Evolutionary conservation across 495 filamentous ascomycete species (phyloP).

Genomic region (Trichocladium antarcticum): DNA sequence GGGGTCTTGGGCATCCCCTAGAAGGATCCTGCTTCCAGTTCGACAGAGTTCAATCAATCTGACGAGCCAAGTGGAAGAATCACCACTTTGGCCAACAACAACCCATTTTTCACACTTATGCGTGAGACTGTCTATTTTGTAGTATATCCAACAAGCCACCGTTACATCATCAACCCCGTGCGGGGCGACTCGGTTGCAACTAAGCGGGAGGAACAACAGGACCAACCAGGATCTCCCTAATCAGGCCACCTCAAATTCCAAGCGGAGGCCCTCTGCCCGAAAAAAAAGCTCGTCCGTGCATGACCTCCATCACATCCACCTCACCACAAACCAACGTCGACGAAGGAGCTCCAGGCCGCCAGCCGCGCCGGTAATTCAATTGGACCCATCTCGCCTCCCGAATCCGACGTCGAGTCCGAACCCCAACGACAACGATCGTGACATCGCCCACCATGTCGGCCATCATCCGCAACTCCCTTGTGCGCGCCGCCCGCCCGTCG

Average conservation of each 20-base stretch:
- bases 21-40: too few species aligned
- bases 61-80: too few species aligned
- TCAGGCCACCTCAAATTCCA: slow-evolving; percentile 25
- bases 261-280: slow-evolving; percentile 21
- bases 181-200: slow-evolving; percentile 8
- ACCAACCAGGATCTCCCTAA: slow-evolving; percentile 10
- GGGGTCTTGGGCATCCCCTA: too few species aligned
- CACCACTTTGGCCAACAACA: too few species aligned
- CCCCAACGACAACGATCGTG: slow-evolving; percentile 9
- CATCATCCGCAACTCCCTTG: slow-evolving; percentile 32
- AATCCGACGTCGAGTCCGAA: slow-evolving; percentile 12
- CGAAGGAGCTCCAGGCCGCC: slow-evolving; percentile 21
- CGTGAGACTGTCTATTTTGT: too few species aligned
- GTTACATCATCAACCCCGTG: slow-evolving; percentile 3
- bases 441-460: slow-evolving; percentile 21
- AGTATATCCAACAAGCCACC: neutral
- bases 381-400: slow-evolving; percentile 34
- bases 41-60: too few species aligned
- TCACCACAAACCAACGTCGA: slow-evolving; percentile 25
- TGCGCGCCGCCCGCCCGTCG: slow-evolving; percentile 31
- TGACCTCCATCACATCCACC: slow-evolving; percentile 19
- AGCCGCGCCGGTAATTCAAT: slow-evolving; percentile 30
- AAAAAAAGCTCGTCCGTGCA: slow-evolving; percentile 32
- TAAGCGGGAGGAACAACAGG: slow-evolving; percentile 12
- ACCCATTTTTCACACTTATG: too few species aligned